Evolutionary conservation across 2,329 filamentous ascomycete species (phyloP).

Genomic region (Nannizziopsis arthrosporioides): DNA sequence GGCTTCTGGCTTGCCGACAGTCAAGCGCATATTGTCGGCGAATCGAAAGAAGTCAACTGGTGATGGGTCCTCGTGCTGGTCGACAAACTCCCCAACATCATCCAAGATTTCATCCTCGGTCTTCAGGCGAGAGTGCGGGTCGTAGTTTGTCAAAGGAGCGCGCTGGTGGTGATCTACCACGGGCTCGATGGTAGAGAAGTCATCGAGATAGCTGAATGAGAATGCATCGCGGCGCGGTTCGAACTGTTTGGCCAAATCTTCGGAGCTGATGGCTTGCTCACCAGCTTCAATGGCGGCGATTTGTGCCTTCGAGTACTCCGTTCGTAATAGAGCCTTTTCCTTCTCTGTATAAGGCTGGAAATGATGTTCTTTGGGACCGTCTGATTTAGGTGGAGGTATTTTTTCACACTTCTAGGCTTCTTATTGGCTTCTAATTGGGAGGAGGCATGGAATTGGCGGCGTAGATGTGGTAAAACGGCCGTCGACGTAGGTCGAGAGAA

Average conservation of each 20-base stretch:
- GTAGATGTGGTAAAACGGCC: slow-evolving; percentile 30
- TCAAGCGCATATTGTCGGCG: slow-evolving; percentile 39
- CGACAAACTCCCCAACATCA: slow-evolving; percentile 40
- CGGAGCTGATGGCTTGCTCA: slow-evolving; percentile 61
- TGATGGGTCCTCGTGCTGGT: slow-evolving; percentile 43
- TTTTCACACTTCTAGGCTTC: slow-evolving; percentile 21
- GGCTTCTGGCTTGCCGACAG: slow-evolving; percentile 39
- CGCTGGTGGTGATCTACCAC: slow-evolving; percentile 59
- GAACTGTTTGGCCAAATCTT: slow-evolving; percentile 64
- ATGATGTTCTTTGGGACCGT: slow-evolving; percentile 20
- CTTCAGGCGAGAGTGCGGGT: slow-evolving; percentile 50
- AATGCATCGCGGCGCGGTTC: slow-evolving; percentile 60
- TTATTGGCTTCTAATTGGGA: slow-evolving; percentile 17
- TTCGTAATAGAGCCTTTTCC: slow-evolving; percentile 50
- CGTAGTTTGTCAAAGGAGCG: slow-evolving; percentile 40
- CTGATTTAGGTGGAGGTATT: slow-evolving; percentile 29
- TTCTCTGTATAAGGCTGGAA: slow-evolving; percentile 53
- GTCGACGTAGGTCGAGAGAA: slow-evolving; percentile 27
- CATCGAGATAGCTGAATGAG: slow-evolving; percentile 65
- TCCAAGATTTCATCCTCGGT: slow-evolving; percentile 49
- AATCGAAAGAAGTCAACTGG: slow-evolving; percentile 34
- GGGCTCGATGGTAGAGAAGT: slow-evolving; percentile 66
- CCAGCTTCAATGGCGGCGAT: slow-evolving; percentile 69
- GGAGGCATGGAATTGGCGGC: slow-evolving; percentile 40
- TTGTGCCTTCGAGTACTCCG: slow-evolving; percentile 69